These are phyloP conservation scores for Aspergillus incahuasiensis DNA, from an alignment of 495 filamentous ascomycete genomes.

Conservation along the genomic window DNA sequence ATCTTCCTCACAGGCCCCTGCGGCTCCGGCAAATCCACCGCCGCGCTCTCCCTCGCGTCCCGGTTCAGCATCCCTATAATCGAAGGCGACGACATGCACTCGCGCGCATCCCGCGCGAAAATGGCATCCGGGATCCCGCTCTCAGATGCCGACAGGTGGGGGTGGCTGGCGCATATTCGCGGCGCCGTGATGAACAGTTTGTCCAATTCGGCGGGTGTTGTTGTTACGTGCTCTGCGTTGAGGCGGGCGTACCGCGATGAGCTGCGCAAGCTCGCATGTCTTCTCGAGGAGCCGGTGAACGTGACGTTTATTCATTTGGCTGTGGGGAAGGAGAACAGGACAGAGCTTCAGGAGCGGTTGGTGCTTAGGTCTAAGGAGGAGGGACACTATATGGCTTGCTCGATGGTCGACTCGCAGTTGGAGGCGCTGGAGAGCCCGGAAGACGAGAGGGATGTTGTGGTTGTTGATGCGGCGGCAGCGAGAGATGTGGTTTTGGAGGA, in stretches of 20 bases:
- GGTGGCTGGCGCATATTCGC: slow-evolving; percentile 24
- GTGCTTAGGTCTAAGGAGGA: slow-evolving; percentile 11
- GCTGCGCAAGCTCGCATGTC: slow-evolving; percentile 14
- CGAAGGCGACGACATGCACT: slow-evolving; percentile 26
- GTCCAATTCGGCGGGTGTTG: slow-evolving; percentile 4
- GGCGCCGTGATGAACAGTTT: slow-evolving; percentile 25
- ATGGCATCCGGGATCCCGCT: slow-evolving; percentile 21
- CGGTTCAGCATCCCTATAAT: slow-evolving; percentile 17
- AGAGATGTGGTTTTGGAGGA: slow-evolving; percentile 13
- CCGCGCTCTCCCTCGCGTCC: slow-evolving; percentile 10
- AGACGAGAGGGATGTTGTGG: slow-evolving; percentile 17
- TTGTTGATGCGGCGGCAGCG: slow-evolving; percentile 13
- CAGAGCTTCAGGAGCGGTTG: slow-evolving; percentile 14
- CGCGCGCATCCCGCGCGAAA: slow-evolving; percentile 15
- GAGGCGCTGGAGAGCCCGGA: slow-evolving; percentile 16
- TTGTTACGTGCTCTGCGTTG: slow-evolving; percentile 24
- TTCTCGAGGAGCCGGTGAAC: slow-evolving; percentile 23
- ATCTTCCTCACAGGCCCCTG: slow-evolving; percentile 24
- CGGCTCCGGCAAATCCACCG: slow-evolving; percentile 24
- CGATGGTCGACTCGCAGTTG: slow-evolving; percentile 26
- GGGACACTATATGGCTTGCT: slow-evolving; percentile 23
- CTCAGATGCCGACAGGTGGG: slow-evolving; percentile 21
- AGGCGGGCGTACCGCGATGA: slow-evolving; percentile 20
- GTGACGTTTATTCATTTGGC: slow-evolving; percentile 19
- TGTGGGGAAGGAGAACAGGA: neutral